These are phyloP conservation scores for Craspedostauros australis DNA, from an alignment of 108 stramenopile species.

Conservation along the genomic window DNA sequence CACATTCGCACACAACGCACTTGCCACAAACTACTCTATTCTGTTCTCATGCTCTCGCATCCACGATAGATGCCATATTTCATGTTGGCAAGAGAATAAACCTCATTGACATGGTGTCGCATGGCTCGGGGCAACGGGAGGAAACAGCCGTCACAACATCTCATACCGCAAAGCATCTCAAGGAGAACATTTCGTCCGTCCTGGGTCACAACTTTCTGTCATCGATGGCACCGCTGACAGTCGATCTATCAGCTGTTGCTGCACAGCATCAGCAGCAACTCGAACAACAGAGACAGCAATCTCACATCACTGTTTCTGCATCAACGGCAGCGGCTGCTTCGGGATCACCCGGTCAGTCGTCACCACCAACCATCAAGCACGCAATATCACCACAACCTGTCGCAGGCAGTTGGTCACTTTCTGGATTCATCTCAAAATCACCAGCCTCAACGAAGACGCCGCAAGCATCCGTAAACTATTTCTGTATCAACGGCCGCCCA, in stretches of 20 bases:
- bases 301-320: too few species aligned
- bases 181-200: slow-evolving; percentile 54
- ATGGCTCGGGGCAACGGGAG: slow-evolving; percentile 25
- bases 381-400: too few species aligned
- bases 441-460: slow-evolving; percentile 26
- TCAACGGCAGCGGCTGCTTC: too few species aligned
- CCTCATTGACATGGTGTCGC: slow-evolving; percentile 48
- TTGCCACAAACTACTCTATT: background rate
- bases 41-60: background rate
- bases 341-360: too few species aligned
- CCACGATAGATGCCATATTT: slow-evolving; percentile 74
- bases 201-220: slow-evolving; percentile 57
- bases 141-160: slow-evolving; percentile 47
- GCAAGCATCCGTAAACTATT: slow-evolving; percentile 58
- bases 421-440: slow-evolving; percentile 4
- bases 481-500: slow-evolving; percentile 92
- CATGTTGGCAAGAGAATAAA: slow-evolving; percentile 61
- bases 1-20: too few species aligned
- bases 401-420: too few species aligned
- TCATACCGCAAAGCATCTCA: slow-evolving; percentile 28
- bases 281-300: too few species aligned
- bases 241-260: slow-evolving; percentile 34
- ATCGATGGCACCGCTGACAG: slow-evolving; percentile 29
- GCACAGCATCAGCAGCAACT: background rate
- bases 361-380: too few species aligned